phyloP scores from a whole-genome alignment of 2,329 filamentous ascomycete genomes.

The Botryotinia narcissicola region DNA sequence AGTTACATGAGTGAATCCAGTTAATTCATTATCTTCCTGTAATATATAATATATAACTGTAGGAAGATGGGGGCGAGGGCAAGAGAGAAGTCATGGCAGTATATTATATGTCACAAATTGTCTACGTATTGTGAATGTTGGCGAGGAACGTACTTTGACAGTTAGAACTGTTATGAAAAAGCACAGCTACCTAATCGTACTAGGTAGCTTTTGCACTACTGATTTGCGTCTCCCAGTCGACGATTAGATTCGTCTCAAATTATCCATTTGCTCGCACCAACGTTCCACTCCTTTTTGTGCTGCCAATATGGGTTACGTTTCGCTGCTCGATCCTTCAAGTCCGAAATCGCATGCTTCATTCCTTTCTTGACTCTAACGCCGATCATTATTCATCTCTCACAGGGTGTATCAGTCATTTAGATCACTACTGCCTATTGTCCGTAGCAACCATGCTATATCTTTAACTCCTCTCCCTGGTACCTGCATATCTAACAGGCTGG shows the following conservation, averaged over 20 bases:
- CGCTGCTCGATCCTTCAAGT: not conserved
- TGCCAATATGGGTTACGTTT: not conserved
- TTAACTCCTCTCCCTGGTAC: not conserved
- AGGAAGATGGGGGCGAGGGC: not conserved
- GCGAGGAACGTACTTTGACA: not conserved
- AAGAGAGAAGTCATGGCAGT: not conserved
- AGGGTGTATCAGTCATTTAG: constrained; percentile 11
- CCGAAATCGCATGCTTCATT: constrained; percentile 2
- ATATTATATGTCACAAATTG: not conserved
- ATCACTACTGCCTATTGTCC: not conserved
- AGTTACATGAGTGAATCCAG: not conserved
- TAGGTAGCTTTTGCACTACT: not conserved
- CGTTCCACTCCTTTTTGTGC: constrained; percentile 1
- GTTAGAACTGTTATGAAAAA: not conserved
- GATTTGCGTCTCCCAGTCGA: not conserved
- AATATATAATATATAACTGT: not conserved
- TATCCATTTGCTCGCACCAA: not conserved
- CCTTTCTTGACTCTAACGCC: constrained; percentile 9
- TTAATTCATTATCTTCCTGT: not conserved
- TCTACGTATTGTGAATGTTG: not conserved
- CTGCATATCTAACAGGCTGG: constrained; percentile 10
- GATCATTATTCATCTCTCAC: constrained; percentile 14
- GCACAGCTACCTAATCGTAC: not conserved
- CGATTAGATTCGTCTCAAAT: constrained; percentile 7
- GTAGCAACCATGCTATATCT: not conserved